Conservation (phyloP, 2,329 filamentous ascomycete species). For the Cladophialophora exuberans region DNA sequence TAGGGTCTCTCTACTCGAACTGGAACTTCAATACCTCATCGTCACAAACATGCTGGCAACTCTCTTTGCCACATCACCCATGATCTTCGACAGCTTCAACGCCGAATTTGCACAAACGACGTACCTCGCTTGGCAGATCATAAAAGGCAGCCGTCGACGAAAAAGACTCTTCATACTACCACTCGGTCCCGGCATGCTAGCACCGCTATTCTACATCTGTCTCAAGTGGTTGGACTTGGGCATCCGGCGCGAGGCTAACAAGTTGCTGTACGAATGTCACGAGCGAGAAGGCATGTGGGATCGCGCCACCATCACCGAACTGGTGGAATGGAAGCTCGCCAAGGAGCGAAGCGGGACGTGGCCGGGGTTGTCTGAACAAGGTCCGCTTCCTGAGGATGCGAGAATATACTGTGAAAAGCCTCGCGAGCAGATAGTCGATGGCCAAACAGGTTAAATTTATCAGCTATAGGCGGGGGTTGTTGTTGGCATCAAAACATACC, state of each 20-base stretch:
- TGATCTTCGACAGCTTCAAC: not conserved
- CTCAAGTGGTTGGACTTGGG: not conserved
- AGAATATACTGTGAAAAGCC: not conserved
- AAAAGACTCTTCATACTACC: not conserved
- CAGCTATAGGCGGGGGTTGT: no score
- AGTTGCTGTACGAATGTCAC: not conserved
- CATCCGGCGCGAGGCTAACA: not conserved
- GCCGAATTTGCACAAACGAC: not conserved
- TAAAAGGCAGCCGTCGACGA: not conserved
- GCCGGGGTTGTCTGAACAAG: not conserved
- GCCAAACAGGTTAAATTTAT: no score
- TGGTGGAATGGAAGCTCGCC: not conserved
- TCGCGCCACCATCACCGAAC: not conserved
- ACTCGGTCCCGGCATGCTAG: not conserved
- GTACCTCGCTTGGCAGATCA: not conserved
- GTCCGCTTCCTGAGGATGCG: not conserved
- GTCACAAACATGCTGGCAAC: not conserved
- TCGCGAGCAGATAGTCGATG: not conserved
- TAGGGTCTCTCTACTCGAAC: no score
- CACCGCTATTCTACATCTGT: not conserved
- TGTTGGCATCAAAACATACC: no score
- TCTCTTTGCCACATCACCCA: not conserved
- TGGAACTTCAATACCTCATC: conserved; percentile 25
- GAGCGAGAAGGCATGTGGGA: not conserved
- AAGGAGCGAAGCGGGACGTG: not conserved